A percentile compares a stretch with the other conserved stretches of the same genome.
phyloP scores from a whole-genome alignment of 768 basidiomycete species.

The Mycena leptocephala region DNA sequence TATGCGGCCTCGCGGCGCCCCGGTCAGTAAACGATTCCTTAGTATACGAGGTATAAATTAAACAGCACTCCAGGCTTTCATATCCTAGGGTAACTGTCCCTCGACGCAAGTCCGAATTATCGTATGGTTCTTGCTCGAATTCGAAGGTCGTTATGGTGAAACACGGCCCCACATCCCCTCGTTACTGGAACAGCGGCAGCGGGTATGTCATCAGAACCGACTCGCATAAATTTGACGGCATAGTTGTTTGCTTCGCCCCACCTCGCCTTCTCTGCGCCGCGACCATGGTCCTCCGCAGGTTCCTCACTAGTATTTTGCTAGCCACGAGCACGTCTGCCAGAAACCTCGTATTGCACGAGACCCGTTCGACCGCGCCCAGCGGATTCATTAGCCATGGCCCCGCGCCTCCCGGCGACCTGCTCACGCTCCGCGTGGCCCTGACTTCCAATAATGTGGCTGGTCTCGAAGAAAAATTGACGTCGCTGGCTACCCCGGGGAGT shows the following conservation, averaged over 20 bases:
- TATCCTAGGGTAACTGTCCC: not conserved
- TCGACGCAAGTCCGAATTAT: not conserved
- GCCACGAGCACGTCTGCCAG: not conserved
- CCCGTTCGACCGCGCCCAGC: not conserved
- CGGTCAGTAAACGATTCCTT: not conserved
- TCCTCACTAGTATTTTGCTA: not conserved
- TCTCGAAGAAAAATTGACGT: too few species aligned
- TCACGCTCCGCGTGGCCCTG: slow-evolving; percentile 13
- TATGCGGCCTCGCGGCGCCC: not conserved
- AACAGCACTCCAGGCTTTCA: not conserved
- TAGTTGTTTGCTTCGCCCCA: too few species aligned
- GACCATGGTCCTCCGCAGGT: not conserved
- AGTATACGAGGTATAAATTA: not conserved
- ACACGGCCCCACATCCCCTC: not conserved
- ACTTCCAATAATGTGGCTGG: slow-evolving; percentile 4
- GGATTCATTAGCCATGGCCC: slow-evolving; percentile 7
- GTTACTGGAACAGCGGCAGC: not conserved
- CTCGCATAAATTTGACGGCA: slow-evolving; percentile 6
- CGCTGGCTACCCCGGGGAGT: too few species aligned
- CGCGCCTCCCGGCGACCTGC: not conserved
- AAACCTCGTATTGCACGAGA: slow-evolving; percentile 1
- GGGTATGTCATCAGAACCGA: not conserved
- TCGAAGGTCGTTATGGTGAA: not conserved
- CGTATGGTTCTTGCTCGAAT: not conserved
- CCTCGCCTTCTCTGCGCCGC: not conserved